Conservation (phyloP, 2,329 filamentous ascomycete genomes). For the Ophiocordyceps sinensis region DNA sequence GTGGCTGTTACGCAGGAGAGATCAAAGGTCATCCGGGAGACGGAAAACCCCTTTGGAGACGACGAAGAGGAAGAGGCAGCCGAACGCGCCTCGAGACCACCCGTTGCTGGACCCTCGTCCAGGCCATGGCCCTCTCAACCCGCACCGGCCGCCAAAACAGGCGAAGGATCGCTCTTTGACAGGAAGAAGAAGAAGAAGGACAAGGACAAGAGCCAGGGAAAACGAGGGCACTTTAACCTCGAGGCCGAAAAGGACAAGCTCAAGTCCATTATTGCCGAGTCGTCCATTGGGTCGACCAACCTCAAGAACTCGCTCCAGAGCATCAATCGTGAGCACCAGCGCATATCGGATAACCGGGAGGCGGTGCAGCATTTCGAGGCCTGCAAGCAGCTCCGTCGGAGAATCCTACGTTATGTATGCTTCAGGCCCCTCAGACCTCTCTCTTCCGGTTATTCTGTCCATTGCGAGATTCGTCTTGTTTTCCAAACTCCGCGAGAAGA, state of each 20-base stretch:
- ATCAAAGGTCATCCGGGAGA: constrained; percentile 73
- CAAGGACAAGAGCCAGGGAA: constrained; percentile 28
- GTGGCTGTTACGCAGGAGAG: constrained; percentile 61
- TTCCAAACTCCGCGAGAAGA: no score
- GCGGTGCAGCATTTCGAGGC: constrained; percentile 67
- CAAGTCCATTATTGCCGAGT: constrained; percentile 75
- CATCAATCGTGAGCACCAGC: constrained; percentile 79
- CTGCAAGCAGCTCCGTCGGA: constrained; percentile 73
- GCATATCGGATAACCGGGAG: constrained; percentile 69
- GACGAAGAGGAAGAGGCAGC: constrained; percentile 44
- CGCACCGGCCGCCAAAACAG: no score
- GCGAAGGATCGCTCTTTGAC: constrained; percentile 7
- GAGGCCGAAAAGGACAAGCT: constrained; percentile 80
- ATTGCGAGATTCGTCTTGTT: neutral
- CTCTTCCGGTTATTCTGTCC: neutral
- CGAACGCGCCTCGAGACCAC: constrained; percentile 14
- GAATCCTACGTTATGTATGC: constrained; percentile 65
- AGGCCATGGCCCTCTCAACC: neutral
- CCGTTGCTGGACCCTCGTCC: constrained; percentile 4
- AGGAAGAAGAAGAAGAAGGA: constrained; percentile 45
- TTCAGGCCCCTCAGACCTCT: neutral
- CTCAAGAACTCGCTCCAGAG: constrained; percentile 74
- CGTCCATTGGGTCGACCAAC: constrained; percentile 83
- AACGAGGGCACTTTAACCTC: constrained; percentile 59
- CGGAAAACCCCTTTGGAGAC: constrained; percentile 55